These are phyloP conservation scores for Colletotrichum plurivorum DNA, from an alignment of 2,329 filamentous ascomycete genomes.

Conservation along the genomic window DNA sequence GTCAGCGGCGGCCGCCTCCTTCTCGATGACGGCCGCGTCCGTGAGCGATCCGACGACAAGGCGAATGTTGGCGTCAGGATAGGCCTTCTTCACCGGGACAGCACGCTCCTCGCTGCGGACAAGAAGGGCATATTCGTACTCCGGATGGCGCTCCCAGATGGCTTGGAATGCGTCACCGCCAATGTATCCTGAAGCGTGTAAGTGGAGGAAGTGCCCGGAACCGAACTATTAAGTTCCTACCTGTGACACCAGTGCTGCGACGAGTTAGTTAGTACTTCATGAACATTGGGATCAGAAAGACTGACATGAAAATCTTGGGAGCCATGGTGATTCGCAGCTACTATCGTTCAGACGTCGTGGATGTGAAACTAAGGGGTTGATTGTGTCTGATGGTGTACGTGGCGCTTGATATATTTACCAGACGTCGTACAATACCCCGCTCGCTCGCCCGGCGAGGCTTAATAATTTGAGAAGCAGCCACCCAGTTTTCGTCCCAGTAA, in stretches of 20 bases:
- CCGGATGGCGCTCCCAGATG: constrained; percentile 59
- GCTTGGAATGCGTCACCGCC: constrained; percentile 65
- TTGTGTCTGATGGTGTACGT: too few relatives aligned
- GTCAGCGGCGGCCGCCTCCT: constrained; percentile 65
- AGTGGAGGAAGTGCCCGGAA: neutral
- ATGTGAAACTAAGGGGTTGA: too few relatives aligned
- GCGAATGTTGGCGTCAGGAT: constrained; percentile 56
- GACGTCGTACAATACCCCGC: neutral
- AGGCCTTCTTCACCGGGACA: constrained; percentile 58
- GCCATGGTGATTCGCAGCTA: constrained; percentile 48
- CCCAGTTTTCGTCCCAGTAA: neutral
- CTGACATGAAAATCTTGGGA: constrained; percentile 59
- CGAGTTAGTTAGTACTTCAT: neutral
- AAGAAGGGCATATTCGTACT: constrained; percentile 62
- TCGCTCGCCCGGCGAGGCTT: constrained; percentile 12
- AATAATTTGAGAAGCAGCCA: constrained; percentile 14
- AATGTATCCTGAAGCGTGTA: constrained; percentile 59
- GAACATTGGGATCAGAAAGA: neutral
- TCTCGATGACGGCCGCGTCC: constrained; percentile 60
- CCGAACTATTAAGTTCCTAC: constrained; percentile 44
- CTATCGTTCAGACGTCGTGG: neutral
- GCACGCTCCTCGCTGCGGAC: constrained; percentile 63
- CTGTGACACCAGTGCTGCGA: constrained; percentile 60
- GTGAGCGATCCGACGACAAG: constrained; percentile 65
- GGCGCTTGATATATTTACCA: neutral